Base-by-base conservation (phyloP, 805 yeast genomes). In the Yarrowia deformans region DNA sequence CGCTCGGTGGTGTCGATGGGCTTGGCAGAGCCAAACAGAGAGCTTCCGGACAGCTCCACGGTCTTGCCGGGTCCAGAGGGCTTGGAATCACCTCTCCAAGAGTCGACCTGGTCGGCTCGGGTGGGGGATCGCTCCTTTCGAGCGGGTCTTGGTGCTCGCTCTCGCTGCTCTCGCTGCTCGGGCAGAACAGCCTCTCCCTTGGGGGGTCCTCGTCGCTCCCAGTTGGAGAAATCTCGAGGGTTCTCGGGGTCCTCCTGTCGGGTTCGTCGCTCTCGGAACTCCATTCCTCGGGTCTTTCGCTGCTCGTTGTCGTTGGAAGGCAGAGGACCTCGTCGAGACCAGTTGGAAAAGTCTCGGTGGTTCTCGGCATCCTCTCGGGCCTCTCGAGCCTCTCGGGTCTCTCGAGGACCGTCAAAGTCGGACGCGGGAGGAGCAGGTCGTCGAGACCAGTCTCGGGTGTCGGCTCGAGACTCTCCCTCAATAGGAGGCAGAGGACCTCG, bases 11-110 rank as follows among this genome's bases (percentile, higher is more conserved):
- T 86, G 77, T 91, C 97, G 7, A 91, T 94, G 1, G 97, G 97
- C 78, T 87, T 90, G 0, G 97, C 97, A 5, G 84, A 80, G 0
- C 97, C 97, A 80, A 92, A 91, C 6, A 97, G 95, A 73, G 76
- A 18, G 67, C 71, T 39, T 52, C 68, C 68, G n/a, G 48, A 43
- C 18, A 63, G 39, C 23, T 49, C 37, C 46, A 63, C 68, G 37
- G 68, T 63, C 40, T 54, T 75, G 71, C 78, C 74, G 68, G 55
- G 68, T 13, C 68, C 68, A 13, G 56, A 48, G 48, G 56, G 56
- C 42, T 75, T 73, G 71, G 71, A 70, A 69, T 74, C 81, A 73
- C 76, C 78, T 73, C 78, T 69, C 80, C 80, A 72, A 73, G 74
- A 73, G 77, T 78, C 73, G 12, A 60, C 69, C 45, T 49, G 37